Conservation (phyloP, 2,329 filamentous ascomycete genomes). For the Biscogniauxia mediterranea region DNA sequence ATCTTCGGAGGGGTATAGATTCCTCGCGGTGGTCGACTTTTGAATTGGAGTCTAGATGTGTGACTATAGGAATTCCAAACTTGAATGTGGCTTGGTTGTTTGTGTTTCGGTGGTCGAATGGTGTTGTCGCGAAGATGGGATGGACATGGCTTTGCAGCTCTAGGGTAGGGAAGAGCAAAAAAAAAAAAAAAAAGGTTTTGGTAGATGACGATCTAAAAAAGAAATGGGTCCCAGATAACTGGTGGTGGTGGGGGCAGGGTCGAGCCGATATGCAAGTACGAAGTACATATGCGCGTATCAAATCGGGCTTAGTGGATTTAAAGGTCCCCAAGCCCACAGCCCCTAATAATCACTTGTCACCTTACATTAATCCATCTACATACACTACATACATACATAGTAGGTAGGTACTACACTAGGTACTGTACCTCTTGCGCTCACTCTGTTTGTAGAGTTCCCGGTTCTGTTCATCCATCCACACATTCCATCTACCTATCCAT, state of each 20-base stretch:
- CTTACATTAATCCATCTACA: background rate
- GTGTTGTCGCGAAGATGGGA: background rate
- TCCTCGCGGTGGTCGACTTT: background rate
- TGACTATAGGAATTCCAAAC: background rate
- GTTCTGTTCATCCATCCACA: too few relatives aligned
- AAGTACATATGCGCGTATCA: background rate
- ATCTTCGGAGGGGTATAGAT: constrained; percentile 45
- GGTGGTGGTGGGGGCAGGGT: background rate
- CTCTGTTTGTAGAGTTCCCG: too few relatives aligned
- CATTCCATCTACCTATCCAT: too few relatives aligned
- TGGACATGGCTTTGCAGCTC: background rate
- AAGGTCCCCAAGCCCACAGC: background rate
- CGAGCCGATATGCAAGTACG: background rate
- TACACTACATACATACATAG: background rate
- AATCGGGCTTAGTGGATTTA: background rate
- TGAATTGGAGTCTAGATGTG: background rate
- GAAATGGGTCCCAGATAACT: background rate
- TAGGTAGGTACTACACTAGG: too few relatives aligned
- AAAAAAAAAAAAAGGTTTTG: background rate
- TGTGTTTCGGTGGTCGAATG: background rate
- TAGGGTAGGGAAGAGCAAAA: background rate
- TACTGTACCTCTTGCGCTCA: background rate
- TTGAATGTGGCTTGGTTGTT: background rate
- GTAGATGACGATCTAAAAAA: background rate
- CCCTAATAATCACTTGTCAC: background rate